Evolutionary conservation across 202 grass and related monocot species (phyloP), one percentile per base, ranked within the genome.

Genomic region (Sporobolus alterniflorus): DNA sequence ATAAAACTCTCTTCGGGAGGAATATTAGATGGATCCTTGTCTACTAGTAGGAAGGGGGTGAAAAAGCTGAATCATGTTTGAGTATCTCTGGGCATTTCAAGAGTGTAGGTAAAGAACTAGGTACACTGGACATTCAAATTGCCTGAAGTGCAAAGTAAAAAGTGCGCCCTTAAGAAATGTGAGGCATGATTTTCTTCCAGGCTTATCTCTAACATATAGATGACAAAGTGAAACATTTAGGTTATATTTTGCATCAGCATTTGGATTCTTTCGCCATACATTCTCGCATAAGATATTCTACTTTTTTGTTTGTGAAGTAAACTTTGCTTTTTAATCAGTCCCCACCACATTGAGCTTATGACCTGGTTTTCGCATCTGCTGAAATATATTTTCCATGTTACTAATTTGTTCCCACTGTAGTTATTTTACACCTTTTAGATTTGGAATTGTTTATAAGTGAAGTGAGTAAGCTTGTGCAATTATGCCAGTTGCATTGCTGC

Each of bases 271-370:
- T 40, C 18, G 12, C n/a, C 32, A 68, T 44, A 30, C 7, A 26
- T 66, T 17, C 18, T 13, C 15, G 3, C 44, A 28, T 40, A 41
- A 55, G 32, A 8, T 54, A 36, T 79, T 51, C 14, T 51, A 51
- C 14, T 18, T 40, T 79, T 67, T 25, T 48, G 50, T 67, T 34
- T 31, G 33, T 65, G 48, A 64, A 51, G 44, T 66, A 78, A 78
- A 52, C 46, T 22, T 24, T 67, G 31, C 16, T 54, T 80, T 40
- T 17, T 20, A 34, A 17, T 7, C 25, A 30, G 15, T 29, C 4
- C 25, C 57, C 11, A 15, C 56, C 56, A 3, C 9, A 2, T 15
- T 60, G 56, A 29, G 24, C 61, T 9, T 20, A 1, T 32, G 2
- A 24, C 2, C 7, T 57, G 3, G 25, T 6, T 60, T 42, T 68